Evolutionary conservation across 2,329 filamentous ascomycete genomes (phyloP), one percentile per base, ranked within the genome.

Genomic region (Sarocladium kiliense): DNA sequence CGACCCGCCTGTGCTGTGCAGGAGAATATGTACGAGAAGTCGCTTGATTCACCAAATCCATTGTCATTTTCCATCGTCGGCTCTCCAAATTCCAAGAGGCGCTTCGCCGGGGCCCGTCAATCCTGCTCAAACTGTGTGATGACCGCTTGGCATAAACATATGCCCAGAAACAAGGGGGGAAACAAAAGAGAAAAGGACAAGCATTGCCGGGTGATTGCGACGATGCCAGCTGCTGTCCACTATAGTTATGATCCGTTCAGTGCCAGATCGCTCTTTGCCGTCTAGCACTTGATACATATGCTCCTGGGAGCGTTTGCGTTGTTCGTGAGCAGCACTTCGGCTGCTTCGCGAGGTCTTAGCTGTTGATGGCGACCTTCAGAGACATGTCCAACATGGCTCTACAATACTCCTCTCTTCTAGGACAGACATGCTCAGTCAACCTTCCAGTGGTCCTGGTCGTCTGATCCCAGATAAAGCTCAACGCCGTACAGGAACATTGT

Each of bases 381-480:
- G 10, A 27, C 21, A n/a, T 3, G 44, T 47, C 21, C 11, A 16
- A 14, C 23, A 47, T 4, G 7, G 6, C 14, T 47, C 23, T n/a
- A 47, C 3, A 30, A 27, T 16, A n/a, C 12, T 27, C 21, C 9
- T 44, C 9, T 44, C 9, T 18, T 25, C 18, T 23, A 6, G 23
- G 25, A 27, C 12, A 6, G 12, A 27, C 6, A 27, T 23, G 10
- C 44, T 88, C 78, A 96, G 70, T 97, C 93, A 21, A 86, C 87
- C 76, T 97, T 97, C 92, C 93, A 97, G 70, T 97, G 93, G 63
- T 96, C 89, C 50, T 89, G 81, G 65, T 95, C 89, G 55, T 89
- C 88, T 60, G 88, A 88, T 21, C 91, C 89, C 11, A 97, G 81
- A 65, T 92, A 93, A 54, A 97, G 75, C 72, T 99, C 94, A 42